A percentile compares a stretch with the other conserved stretches of the same genome.
These are phyloP conservation scores for Stemphylium lycopersici DNA, from an alignment of 2,329 filamentous ascomycete species.

Conservation along the genomic window DNA sequence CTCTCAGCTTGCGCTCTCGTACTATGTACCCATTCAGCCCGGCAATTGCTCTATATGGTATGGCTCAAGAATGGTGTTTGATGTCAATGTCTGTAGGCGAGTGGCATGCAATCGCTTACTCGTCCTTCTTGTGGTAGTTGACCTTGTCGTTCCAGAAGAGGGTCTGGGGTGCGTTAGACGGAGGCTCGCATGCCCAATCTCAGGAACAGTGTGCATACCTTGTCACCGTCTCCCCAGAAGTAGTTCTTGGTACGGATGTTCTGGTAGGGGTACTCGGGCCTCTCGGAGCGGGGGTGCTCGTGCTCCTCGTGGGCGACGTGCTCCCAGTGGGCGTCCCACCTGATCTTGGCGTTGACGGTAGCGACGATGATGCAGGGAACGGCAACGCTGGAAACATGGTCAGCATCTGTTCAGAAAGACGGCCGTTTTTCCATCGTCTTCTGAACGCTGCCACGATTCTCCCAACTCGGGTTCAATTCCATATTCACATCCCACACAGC, in stretches of 20 bases:
- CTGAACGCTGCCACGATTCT: neutral
- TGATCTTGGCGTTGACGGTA: constrained; percentile 80
- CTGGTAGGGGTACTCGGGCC: constrained; percentile 92
- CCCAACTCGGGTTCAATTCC: neutral
- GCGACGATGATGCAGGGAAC: constrained; percentile 75
- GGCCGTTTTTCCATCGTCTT: neutral
- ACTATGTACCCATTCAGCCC: constrained; percentile 33
- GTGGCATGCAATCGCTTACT: constrained; percentile 56
- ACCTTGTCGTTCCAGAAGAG: constrained; percentile 86
- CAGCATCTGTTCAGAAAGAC: constrained; percentile 11
- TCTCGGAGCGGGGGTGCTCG: constrained; percentile 77
- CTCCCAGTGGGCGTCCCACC: constrained; percentile 97
- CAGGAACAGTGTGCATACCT: constrained; percentile 62
- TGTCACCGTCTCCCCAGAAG: constrained; percentile 93
- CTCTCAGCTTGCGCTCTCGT: constrained; percentile 26
- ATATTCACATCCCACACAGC: neutral
- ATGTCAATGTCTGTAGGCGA: constrained; percentile 3
- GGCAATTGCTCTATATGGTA: constrained; percentile 4
- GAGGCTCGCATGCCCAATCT: neutral
- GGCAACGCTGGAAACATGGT: constrained; percentile 66
- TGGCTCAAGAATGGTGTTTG: constrained; percentile 5
- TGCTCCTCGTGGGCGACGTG: constrained; percentile 76
- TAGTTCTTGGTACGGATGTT: constrained; percentile 98
- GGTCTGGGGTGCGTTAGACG: constrained; percentile 45
- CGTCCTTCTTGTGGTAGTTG: constrained; percentile 92